These are phyloP conservation scores for Strobilomyces echinocephalus DNA, from an alignment of 768 basidiomycete genomes.

Conservation along the genomic window DNA sequence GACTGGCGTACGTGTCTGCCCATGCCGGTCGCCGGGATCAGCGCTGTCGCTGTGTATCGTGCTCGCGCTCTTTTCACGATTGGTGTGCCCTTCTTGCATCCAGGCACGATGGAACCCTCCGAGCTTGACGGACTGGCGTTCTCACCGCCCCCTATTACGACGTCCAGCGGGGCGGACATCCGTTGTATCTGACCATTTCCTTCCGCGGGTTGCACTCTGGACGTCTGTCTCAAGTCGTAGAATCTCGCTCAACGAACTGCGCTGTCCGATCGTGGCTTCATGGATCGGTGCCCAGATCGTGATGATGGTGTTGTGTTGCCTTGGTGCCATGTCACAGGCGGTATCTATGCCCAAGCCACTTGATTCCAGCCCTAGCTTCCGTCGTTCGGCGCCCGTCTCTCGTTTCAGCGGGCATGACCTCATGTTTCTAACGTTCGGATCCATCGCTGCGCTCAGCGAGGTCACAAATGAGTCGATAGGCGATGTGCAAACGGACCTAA, in stretches of 20 bases:
- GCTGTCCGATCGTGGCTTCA: background rate
- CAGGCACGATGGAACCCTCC: slow-evolving; percentile 1
- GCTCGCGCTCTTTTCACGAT: background rate
- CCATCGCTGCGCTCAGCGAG: background rate
- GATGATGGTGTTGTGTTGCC: background rate
- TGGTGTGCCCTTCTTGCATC: background rate
- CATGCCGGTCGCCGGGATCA: background rate
- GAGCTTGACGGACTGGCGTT: slow-evolving; percentile 12
- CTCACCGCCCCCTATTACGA: background rate
- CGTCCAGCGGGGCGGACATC: background rate
- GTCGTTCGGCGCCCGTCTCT: background rate
- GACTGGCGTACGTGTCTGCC: background rate
- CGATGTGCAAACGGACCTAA: background rate
- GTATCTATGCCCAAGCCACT: background rate
- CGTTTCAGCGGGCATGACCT: background rate
- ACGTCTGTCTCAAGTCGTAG: slow-evolving; percentile 6
- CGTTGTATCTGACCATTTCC: background rate
- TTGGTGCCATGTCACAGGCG: background rate
- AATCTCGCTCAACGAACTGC: background rate
- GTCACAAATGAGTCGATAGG: background rate
- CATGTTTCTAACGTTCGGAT: background rate
- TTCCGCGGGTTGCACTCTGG: background rate
- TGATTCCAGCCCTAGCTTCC: background rate
- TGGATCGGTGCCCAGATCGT: slow-evolving; percentile 2
- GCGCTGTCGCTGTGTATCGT: background rate